phyloP scores from a whole-genome alignment of 1,284 basidiomycete genomes.

The Entoloma clypeatum region DNA sequence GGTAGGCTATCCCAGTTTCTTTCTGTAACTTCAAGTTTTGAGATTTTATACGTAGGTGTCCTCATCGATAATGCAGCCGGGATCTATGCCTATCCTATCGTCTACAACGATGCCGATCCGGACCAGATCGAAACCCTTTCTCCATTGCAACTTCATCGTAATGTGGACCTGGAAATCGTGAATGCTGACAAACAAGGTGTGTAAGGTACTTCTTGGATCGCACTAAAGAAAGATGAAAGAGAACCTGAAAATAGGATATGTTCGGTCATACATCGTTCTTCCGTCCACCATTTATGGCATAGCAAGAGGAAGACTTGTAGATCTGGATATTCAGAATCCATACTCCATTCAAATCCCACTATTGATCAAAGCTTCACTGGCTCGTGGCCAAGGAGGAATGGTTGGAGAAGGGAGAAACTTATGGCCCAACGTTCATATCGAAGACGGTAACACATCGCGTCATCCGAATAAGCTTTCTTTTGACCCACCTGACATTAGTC shows the following conservation, averaged over 20 bases:
- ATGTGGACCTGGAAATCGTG: slow-evolving; percentile 35
- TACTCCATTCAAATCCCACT: slow-evolving; percentile 41
- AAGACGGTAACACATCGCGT: slow-evolving; percentile 34
- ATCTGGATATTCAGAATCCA: slow-evolving; percentile 39
- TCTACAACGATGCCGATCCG: slow-evolving; percentile 37
- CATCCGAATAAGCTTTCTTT: neutral
- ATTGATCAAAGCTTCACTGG: slow-evolving; percentile 33
- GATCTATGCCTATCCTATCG: slow-evolving; percentile 26
- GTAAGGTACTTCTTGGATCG: slow-evolving; percentile 2
- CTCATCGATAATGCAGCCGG: slow-evolving; percentile 35
- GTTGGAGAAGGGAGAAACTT: slow-evolving; percentile 44
- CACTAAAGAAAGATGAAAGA: neutral
- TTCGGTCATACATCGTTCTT: slow-evolving; percentile 41
- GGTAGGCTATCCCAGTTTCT: slow-evolving; percentile 13
- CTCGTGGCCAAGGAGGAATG: slow-evolving; percentile 39
- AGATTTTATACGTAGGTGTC: slow-evolving; percentile 27
- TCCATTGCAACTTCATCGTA: slow-evolving; percentile 31
- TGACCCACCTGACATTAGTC: neutral
- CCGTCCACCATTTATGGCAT: slow-evolving; percentile 46
- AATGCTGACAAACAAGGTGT: slow-evolving; percentile 34
- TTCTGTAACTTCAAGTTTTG: neutral
- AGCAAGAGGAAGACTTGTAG: slow-evolving; percentile 37
- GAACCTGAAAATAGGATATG: slow-evolving; percentile 32
- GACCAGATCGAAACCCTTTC: slow-evolving; percentile 36
- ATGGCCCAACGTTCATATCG: slow-evolving; percentile 44